Conservation (phyloP, 2,329 filamentous ascomycete genomes). For the Leptoxyphium fumago region DNA sequence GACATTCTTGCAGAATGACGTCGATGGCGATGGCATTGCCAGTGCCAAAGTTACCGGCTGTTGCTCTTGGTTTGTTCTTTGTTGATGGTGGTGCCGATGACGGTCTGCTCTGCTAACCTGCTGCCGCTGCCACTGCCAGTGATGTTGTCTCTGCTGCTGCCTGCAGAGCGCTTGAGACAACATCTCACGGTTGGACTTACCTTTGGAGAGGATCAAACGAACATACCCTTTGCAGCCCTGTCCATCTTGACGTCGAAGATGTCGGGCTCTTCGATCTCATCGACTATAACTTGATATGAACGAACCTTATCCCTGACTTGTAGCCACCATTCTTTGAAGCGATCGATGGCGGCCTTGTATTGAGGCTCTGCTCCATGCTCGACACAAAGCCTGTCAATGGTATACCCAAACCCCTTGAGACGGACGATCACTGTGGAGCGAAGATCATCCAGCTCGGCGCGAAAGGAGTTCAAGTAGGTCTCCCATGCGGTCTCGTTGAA, state of each 20-base stretch:
- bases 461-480: slow-evolving; percentile 14
- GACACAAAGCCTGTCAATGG: slow-evolving; percentile 12
- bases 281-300: slow-evolving; percentile 15
- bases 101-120: too few species aligned
- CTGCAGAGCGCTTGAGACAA: too few species aligned
- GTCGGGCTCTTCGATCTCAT: slow-evolving; percentile 5
- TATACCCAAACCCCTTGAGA: slow-evolving; percentile 24
- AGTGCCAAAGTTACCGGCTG: too few species aligned
- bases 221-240: slow-evolving; percentile 4
- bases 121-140: too few species aligned
- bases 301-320: slow-evolving; percentile 20
- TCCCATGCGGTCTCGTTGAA: slow-evolving; percentile 20
- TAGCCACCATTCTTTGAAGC: slow-evolving; percentile 27
- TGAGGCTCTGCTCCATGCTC: slow-evolving; percentile 8
- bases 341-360: slow-evolving; percentile 12
- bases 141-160: too few species aligned
- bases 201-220: slow-evolving; percentile 1
- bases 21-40: too few species aligned
- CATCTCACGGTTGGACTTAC: too few species aligned
- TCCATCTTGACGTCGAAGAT: slow-evolving; percentile 5
- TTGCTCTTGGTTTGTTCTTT: too few species aligned
- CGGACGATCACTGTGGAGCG: slow-evolving; percentile 27
- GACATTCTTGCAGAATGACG: too few species aligned
- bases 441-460: slow-evolving; percentile 21
- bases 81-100: too few species aligned